A percentile compares a stretch with the other conserved stretches of the same genome.
phyloP scores from a whole-genome alignment of 2,329 filamentous ascomycete species.

The Fusarium sacchari region DNA sequence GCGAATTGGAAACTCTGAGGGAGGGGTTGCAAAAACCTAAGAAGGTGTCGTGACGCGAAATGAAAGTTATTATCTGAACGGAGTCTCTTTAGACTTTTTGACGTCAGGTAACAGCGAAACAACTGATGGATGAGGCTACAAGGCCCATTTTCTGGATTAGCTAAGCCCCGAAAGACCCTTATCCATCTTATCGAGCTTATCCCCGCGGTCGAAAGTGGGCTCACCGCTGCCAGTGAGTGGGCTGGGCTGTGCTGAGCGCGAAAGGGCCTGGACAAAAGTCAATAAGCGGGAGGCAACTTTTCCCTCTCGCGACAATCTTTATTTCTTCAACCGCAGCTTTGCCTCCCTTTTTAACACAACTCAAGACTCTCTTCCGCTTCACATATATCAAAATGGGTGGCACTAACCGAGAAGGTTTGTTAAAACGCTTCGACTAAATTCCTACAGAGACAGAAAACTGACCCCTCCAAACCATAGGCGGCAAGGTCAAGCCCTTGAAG shows the following conservation, averaged over 20 bases:
- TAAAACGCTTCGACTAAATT: neutral
- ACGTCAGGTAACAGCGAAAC: conserved; percentile 25
- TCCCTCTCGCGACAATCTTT: conserved; percentile 35
- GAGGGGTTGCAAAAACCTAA: conserved; percentile 12
- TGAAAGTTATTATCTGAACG: conserved; percentile 3
- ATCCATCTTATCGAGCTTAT: conserved; percentile 35
- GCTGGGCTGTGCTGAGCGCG: conserved; percentile 4
- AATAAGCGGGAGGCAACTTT: conserved; percentile 42
- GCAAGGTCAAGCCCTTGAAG: conserved; percentile 89
- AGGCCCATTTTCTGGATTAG: conserved; percentile 33
- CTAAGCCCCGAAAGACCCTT: conserved; percentile 40
- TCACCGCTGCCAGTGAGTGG: conserved; percentile 20
- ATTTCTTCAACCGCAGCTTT: conserved; percentile 21
- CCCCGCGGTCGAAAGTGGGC: conserved; percentile 26
- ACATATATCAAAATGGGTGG: conserved; percentile 50
- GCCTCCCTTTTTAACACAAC: conserved; percentile 10
- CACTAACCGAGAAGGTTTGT: conserved; percentile 52
- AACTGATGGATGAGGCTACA: conserved; percentile 10
- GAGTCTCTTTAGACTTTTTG: conserved; percentile 37
- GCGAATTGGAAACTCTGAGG: neutral
- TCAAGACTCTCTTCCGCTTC: conserved; percentile 10
- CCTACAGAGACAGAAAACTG: conserved; percentile 9
- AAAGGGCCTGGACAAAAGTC: conserved; percentile 30
- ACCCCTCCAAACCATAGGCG: conserved; percentile 62
- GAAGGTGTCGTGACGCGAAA: conserved; percentile 5